phyloP scores from a whole-genome alignment of 1,139 yeast genomes.

The Yamadazyma aaseri region DNA sequence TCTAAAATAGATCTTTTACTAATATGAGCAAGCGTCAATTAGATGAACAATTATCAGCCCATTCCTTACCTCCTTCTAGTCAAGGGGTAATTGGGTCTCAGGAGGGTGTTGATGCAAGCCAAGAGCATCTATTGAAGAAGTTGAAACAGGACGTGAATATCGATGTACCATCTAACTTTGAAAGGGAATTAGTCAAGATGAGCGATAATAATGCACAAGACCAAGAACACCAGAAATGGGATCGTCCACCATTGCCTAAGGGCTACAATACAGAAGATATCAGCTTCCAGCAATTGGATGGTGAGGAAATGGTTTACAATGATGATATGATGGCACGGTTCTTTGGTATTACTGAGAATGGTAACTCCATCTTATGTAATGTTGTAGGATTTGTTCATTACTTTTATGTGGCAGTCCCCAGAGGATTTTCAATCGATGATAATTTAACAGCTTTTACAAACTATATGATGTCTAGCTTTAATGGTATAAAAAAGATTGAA shows the following conservation, averaged over 20 bases:
- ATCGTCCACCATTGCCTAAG: constrained; percentile 53
- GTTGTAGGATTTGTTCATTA: constrained; percentile 89
- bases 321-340: constrained; percentile 71
- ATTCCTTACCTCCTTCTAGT: constrained; percentile 44
- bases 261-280: constrained; percentile 58
- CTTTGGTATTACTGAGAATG: constrained; percentile 88
- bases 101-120: constrained; percentile 25
- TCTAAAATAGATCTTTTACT: too few relatives aligned
- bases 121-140: constrained; percentile 36
- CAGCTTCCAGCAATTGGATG: constrained; percentile 89
- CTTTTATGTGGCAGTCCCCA: constrained; percentile 89
- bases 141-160: constrained; percentile 21
- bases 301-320: constrained; percentile 71
- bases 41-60: constrained; percentile 30
- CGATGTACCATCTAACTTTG: constrained; percentile 59
- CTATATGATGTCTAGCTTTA: constrained; percentile 50
- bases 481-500: constrained; percentile 63
- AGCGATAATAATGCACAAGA: constrained; percentile 22
- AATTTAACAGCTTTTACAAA: constrained; percentile 47
- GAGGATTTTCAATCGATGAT: constrained; percentile 62
- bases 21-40: constrained; percentile 16
- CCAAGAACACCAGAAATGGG: constrained; percentile 58
- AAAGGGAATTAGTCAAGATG: constrained; percentile 62
- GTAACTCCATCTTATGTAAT: constrained; percentile 85
- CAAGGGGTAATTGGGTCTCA: constrained; percentile 25